Percentiles rank a stretch among this genome's conserved stretches.
Evolutionary conservation across 2,329 filamentous ascomycete species (phyloP).

Genomic region (Sclerotinia nivalis): DNA sequence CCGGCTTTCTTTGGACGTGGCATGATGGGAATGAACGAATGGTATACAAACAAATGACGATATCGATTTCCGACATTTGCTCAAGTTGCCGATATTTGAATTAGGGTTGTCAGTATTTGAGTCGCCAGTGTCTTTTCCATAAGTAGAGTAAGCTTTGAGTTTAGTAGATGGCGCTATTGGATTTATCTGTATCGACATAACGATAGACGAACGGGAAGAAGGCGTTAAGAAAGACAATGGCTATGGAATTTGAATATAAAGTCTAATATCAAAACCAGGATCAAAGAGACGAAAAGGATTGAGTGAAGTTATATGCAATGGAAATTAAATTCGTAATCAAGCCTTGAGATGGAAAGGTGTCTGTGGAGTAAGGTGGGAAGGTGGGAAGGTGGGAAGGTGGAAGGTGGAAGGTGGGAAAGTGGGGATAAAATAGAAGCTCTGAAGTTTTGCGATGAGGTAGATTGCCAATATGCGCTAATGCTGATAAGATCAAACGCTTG

Average conservation of each 20-base stretch:
- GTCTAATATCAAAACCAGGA: too few species aligned
- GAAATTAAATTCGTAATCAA: conserved; percentile 1
- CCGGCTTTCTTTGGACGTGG: conserved; percentile 66
- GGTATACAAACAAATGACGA: background rate
- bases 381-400: background rate
- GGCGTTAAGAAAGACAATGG: background rate
- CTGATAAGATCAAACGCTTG: conserved; percentile 3
- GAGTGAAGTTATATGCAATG: background rate
- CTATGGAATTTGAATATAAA: background rate
- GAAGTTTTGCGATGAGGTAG: background rate
- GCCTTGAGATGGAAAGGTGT: background rate
- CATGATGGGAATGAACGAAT: conserved; percentile 47
- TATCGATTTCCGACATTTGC: conserved; percentile 8
- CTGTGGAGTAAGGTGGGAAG: background rate
- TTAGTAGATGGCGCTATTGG: background rate
- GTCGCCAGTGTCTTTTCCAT: background rate
- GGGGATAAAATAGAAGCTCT: conserved; percentile 3
- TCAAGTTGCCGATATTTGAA: background rate
- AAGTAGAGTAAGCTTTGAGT: background rate
- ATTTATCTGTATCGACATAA: background rate
- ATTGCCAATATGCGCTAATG: background rate
- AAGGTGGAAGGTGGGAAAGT: background rate
- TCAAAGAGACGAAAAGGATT: background rate
- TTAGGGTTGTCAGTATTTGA: background rate
- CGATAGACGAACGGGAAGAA: background rate